phyloP scores from a whole-genome alignment of 768 basidiomycete genomes.

The Rhodotorula kratochvilovae region DNA sequence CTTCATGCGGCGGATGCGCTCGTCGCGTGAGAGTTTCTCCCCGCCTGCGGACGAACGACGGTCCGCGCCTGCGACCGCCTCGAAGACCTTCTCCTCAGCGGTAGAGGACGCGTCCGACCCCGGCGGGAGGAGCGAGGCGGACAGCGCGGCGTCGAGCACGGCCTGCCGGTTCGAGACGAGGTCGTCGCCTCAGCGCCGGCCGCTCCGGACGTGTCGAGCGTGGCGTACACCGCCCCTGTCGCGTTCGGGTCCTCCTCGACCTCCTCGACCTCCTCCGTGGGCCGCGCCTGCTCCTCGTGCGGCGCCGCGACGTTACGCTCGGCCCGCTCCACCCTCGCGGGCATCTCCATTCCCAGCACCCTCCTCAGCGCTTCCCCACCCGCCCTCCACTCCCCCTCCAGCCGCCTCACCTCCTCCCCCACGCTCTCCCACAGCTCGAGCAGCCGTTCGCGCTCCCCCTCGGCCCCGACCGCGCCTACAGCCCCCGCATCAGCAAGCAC shows the following conservation, averaged over 20 bases:
- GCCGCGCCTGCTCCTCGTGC: background rate
- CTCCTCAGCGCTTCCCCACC: background rate
- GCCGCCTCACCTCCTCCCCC: background rate
- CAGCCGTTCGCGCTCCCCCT: background rate
- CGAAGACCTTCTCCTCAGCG: conserved; percentile 21
- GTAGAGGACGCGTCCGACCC: background rate
- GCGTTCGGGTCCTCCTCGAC: background rate
- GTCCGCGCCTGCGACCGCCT: conserved; percentile 22
- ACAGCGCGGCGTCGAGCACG: conserved; percentile 23
- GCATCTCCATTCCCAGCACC: background rate
- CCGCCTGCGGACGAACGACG: background rate
- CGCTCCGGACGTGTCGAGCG: conserved; percentile 3
- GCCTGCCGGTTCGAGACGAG: conserved; percentile 8
- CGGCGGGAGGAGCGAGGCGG: background rate
- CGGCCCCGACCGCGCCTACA: background rate
- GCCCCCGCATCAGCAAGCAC: background rate
- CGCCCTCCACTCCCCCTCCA: conserved; percentile 6
- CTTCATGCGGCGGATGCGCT: conserved; percentile 30
- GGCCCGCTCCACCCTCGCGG: background rate
- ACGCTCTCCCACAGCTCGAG: conserved; percentile 11
- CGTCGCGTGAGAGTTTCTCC: conserved; percentile 26
- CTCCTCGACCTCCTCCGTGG: background rate
- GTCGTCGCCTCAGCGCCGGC: background rate
- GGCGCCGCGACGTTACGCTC: background rate
- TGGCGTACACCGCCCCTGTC: background rate